Percentiles rank a stretch among this genome's conserved stretches.
Conservation (phyloP, 306 rosid species). For the Medicago truncatula region MtrunA17r5.0-ANR NC_053049.1:35304001-35304500, state of each 20-base stretch:
- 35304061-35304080: constrained; percentile 90
- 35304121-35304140: constrained; percentile 34
- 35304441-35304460: neutral
- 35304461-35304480: neutral
- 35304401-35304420: constrained; percentile 54
- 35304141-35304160: constrained; percentile 17
- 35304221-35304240: too few relatives aligned
- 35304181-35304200: neutral
- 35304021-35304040: constrained; percentile 4
- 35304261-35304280: neutral
- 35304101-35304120: constrained; percentile 80
- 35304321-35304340: constrained; percentile 94
- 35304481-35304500: constrained; percentile 41
- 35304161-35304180: neutral
- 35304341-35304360: constrained; percentile 79
- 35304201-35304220: too few relatives aligned
- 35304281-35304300: neutral
- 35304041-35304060: constrained; percentile 91
- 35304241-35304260: too few relatives aligned
- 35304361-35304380: constrained; percentile 97
- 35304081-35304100: constrained; percentile 82
- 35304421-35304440: neutral
- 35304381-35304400: constrained; percentile 87
- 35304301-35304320: constrained; percentile 68
- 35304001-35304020: neutral